These are phyloP conservation scores for Rhodomyrtus psidioides DNA, from an alignment of 441 rosid species.

Conservation along the genomic window DNA sequence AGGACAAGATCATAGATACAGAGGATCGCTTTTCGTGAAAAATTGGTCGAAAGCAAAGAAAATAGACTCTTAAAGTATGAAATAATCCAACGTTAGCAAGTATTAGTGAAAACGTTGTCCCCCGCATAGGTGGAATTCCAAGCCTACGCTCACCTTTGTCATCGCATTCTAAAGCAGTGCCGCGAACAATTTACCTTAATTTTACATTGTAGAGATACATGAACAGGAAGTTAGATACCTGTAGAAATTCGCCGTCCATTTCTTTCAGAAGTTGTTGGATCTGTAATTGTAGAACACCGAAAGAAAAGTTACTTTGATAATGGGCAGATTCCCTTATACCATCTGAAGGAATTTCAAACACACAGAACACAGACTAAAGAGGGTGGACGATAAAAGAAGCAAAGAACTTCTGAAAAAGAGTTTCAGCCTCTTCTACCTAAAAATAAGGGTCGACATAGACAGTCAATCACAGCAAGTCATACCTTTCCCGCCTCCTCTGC, in stretches of 20 bases:
- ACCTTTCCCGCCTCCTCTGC: slow-evolving; percentile 54
- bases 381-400: neutral
- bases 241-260: slow-evolving; percentile 75
- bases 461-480: neutral
- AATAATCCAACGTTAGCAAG: neutral
- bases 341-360: neutral
- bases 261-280: slow-evolving; percentile 55
- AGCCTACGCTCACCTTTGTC: neutral
- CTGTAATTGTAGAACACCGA: slow-evolving; percentile 20
- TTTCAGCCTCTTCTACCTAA: neutral
- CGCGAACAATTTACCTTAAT: neutral
- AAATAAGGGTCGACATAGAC: neutral
- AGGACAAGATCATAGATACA: neutral
- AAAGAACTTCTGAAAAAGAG: neutral
- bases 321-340: neutral
- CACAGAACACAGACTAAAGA: neutral
- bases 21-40: neutral
- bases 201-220: neutral
- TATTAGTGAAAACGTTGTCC: neutral
- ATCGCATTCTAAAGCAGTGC: neutral
- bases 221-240: slow-evolving; percentile 29
- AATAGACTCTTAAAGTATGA: neutral
- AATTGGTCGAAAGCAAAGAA: neutral
- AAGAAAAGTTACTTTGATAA: neutral
- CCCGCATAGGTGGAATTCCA: neutral